A percentile compares a stretch with the other conserved stretches of the same genome.
Evolutionary conservation across 73 alveolate species (phyloP).

Genomic region (Paramecium sonneborni): DNA sequence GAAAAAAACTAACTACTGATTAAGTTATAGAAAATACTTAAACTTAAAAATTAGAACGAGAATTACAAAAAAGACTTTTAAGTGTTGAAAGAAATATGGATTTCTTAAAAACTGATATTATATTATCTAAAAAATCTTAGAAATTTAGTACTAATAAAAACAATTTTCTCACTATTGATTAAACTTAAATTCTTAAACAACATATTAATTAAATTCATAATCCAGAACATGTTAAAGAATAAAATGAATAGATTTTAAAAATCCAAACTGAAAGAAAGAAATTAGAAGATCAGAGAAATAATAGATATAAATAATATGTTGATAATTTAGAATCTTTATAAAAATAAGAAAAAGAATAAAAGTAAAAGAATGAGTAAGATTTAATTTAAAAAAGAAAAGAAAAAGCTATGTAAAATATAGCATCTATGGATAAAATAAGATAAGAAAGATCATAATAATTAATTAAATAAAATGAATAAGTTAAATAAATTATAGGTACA

Average conservation of each 20-base stretch:
- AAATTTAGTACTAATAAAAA: neutral
- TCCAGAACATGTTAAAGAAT: slow-evolving; percentile 23
- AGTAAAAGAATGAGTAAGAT: neutral
- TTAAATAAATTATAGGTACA: neutral
- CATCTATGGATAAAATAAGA: slow-evolving; percentile 20
- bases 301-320: neutral
- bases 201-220: neutral
- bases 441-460: neutral
- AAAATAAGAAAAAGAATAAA: neutral
- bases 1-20: neutral
- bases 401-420: neutral
- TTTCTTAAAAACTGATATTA: neutral
- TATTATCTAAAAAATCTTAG: neutral
- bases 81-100: slow-evolving; percentile 28
- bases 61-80: neutral
- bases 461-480: neutral
- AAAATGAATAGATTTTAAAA: neutral
- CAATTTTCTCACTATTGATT: neutral
- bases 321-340: slow-evolving; percentile 6
- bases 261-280: slow-evolving; percentile 1
- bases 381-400: neutral
- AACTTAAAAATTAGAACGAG: neutral
- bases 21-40: neutral
- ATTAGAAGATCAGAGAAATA: neutral
- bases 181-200: neutral